Conservation (phyloP, 129 eudicot species). For the Centaurea solstitialis region DNA sequence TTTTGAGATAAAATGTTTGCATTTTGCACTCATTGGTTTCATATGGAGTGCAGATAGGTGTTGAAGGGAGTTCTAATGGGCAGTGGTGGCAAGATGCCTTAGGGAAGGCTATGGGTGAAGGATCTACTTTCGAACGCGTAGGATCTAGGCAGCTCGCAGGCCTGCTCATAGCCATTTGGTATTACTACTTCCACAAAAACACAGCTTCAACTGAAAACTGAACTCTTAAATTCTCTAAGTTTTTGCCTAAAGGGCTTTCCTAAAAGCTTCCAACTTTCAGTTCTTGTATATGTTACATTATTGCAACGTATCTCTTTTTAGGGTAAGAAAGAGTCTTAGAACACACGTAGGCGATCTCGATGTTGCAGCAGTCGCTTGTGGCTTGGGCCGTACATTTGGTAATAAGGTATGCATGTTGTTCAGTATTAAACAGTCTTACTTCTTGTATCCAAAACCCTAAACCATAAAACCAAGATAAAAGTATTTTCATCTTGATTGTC, state of each 20-base stretch:
- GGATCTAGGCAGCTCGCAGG: conserved; percentile 95
- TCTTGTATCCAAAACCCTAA: not conserved
- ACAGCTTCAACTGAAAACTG: not conserved
- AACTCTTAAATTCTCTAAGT: not conserved
- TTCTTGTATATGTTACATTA: conserved; percentile 14
- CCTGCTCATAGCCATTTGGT: conserved; percentile 92
- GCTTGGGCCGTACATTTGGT: conserved; percentile 95
- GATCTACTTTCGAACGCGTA: conserved; percentile 79
- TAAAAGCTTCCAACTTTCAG: not conserved
- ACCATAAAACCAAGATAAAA: not conserved
- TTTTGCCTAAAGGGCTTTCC: conserved; percentile 1
- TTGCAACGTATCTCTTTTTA: conserved; percentile 25
- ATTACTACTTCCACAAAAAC: conserved; percentile 14
- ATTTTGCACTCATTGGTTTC: conserved; percentile 11
- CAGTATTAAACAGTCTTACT: not conserved
- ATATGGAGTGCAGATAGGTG: conserved; percentile 76
- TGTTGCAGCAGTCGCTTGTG: conserved; percentile 96
- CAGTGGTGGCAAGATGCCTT: conserved; percentile 97
- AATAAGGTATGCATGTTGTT: conserved; percentile 65
- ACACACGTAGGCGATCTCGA: conserved; percentile 93
- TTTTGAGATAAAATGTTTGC: not conserved
- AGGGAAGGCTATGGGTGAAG: conserved; percentile 92
- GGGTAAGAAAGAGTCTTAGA: conserved; percentile 88
- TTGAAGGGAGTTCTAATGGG: conserved; percentile 96
- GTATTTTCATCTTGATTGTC: not conserved